Percentiles rank a stretch among this genome's conserved stretches.
Evolutionary conservation across 2,329 filamentous ascomycete genomes (phyloP).

Genomic region (Apiospora kogelbergensis): DNA sequence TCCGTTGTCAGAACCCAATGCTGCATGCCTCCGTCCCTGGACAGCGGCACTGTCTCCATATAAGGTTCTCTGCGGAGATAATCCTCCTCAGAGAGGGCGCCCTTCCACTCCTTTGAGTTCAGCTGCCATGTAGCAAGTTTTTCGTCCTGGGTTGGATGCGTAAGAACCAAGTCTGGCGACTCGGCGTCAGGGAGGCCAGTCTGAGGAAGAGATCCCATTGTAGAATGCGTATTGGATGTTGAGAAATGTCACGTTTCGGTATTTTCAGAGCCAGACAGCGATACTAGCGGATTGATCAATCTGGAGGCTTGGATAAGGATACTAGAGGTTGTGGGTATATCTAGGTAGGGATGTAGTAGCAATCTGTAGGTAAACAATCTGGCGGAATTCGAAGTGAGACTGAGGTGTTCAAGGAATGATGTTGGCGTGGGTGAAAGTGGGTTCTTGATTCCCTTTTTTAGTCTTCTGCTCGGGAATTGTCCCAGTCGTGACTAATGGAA

Average conservation of each 20-base stretch:
- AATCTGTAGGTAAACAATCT: background rate
- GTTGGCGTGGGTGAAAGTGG: slow-evolving; percentile 1
- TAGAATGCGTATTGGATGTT: slow-evolving; percentile 8
- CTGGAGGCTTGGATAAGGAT: background rate
- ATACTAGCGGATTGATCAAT: background rate
- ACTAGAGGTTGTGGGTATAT: background rate
- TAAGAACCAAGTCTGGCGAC: slow-evolving; percentile 45
- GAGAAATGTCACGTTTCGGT: background rate
- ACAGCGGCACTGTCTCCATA: slow-evolving; percentile 57
- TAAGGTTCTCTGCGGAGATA: slow-evolving; percentile 62
- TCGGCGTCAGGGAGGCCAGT: slow-evolving; percentile 33
- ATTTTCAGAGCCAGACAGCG: background rate
- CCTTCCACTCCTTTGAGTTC: slow-evolving; percentile 60
- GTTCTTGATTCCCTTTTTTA: slow-evolving; percentile 2
- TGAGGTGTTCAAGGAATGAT: background rate
- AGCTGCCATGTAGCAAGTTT: slow-evolving; percentile 52
- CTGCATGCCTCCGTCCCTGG: slow-evolving; percentile 57
- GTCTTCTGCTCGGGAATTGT: background rate
- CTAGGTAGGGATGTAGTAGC: background rate
- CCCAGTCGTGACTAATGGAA: background rate
- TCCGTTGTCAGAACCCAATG: slow-evolving; percentile 62
- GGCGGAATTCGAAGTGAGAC: background rate
- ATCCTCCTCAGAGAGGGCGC: slow-evolving; percentile 49
- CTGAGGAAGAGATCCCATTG: slow-evolving; percentile 34
- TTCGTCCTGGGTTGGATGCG: slow-evolving; percentile 57